Conservation (phyloP, 2,329 filamentous ascomycete genomes). For the Coleophoma eucalyptorum region DNA sequence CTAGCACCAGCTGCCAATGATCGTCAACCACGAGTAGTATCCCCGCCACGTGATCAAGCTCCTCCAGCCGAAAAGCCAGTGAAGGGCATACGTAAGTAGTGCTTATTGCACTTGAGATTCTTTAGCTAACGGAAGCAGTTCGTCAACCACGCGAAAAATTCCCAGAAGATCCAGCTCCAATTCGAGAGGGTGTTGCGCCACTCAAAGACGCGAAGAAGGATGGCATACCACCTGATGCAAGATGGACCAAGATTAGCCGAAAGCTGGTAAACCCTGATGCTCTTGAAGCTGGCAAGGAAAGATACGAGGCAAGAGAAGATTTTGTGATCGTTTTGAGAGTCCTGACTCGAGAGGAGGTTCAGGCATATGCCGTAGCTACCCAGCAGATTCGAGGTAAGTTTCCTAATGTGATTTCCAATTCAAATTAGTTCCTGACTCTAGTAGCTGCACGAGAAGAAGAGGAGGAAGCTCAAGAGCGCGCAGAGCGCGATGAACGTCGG, state of each 20-base stretch:
- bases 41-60: slow-evolving; percentile 56
- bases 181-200: slow-evolving; percentile 83
- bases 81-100: slow-evolving; percentile 62
- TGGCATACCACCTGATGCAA: slow-evolving; percentile 70
- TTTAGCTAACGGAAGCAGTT: slow-evolving; percentile 30
- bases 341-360: slow-evolving; percentile 80
- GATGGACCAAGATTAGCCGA: slow-evolving; percentile 89
- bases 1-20: slow-evolving; percentile 8
- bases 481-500: slow-evolving; percentile 18
- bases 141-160: slow-evolving; percentile 77
- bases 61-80: slow-evolving; percentile 55
- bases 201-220: slow-evolving; percentile 77
- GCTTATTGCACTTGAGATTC: neutral
- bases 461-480: slow-evolving; percentile 10
- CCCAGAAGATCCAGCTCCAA: slow-evolving; percentile 75
- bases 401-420: no score
- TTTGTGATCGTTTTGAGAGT: slow-evolving; percentile 89
- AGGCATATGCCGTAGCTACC: slow-evolving; percentile 76
- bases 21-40: slow-evolving; percentile 52
- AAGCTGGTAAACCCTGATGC: slow-evolving; percentile 84
- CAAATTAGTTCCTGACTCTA: no score
- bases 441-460: neutral
- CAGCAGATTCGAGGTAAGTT: slow-evolving; percentile 71
- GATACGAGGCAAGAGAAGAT: slow-evolving; percentile 82
- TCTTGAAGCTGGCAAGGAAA: slow-evolving; percentile 74